Evolutionary conservation across 2,329 filamentous ascomycete species (phyloP), one percentile per base, ranked within the genome.

Genomic region (Dactylella cylindrospora): DNA sequence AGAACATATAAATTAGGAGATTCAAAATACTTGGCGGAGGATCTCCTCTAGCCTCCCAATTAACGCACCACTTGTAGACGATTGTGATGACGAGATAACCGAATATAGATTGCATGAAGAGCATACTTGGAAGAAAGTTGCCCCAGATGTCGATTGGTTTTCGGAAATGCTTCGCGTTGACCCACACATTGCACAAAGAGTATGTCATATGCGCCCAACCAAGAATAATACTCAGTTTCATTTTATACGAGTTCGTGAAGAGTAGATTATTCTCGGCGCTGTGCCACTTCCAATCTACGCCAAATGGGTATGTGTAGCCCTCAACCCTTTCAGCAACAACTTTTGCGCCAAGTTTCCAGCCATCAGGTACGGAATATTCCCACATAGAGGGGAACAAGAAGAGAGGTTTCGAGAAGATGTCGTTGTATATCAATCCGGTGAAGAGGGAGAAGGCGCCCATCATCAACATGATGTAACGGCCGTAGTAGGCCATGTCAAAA

Each of bases 1-100:
- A 76, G 78, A 98, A 98, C 94, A 98, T 98, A 80, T 96, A 96
- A 71, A 98, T 98, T 70, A 98, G 79, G 91, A 97, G 97, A 80
- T 98, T 98, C 65, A 98, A 77, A 61, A 98, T 79, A 70, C 90
- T 89, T 2, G 94, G 93, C 1, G 94, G 88, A 65, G 82, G 79
- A 67, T 79, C 72, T 32, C 78, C 83, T 33, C 79, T 79, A 8
- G 78, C 82, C 40, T 76, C 76, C 93, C 93, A 98, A 73, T 98
- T 85, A 29, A 95, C 80, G 7, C 81, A 85, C 93, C 94, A 98
- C 76, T 98, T 98, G 80, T 94, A 97, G 68, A 98, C 76, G 71
- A 98, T 96, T 70, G 88, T 89, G 71, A 96, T 78, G 40, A 95
- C 88, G 13, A 98, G 82, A 72, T 98, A 98, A 45, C 93, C 93